phyloP scores from a whole-genome alignment of 441 rosid species.

The Gossypium davidsonii region DNA sequence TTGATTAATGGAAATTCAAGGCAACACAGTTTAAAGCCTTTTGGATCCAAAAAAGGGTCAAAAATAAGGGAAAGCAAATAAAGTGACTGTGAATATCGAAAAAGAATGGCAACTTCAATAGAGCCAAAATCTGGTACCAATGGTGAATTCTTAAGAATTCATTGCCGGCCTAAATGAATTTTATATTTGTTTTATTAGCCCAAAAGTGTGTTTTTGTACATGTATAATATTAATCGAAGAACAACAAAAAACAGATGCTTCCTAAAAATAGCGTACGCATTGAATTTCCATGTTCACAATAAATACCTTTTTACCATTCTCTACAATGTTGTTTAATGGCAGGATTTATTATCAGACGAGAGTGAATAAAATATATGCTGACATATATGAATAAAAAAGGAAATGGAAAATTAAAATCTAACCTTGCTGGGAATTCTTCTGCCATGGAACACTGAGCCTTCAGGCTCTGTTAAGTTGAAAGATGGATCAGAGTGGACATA shows the following conservation, averaged over 20 bases:
- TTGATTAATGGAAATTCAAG: background rate
- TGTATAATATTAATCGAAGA: background rate
- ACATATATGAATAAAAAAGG: background rate
- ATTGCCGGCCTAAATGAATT: background rate
- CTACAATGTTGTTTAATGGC: background rate
- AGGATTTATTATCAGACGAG: background rate
- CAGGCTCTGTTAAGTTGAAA: constrained; percentile 46
- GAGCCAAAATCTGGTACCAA: background rate
- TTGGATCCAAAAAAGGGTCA: background rate
- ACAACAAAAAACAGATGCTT: background rate
- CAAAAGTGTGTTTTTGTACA: background rate
- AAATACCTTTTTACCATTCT: background rate
- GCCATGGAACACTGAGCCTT: constrained; percentile 52
- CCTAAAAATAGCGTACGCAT: background rate
- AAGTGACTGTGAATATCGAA: background rate
- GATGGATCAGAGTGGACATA: constrained; percentile 70
- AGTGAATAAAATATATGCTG: no score
- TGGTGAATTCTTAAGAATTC: background rate
- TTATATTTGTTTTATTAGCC: background rate
- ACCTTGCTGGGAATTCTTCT: constrained; percentile 93
- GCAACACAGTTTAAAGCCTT: background rate
- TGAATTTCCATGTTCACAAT: background rate
- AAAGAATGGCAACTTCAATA: background rate
- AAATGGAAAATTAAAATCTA: constrained; percentile 14
- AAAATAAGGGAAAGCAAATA: background rate